phyloP scores from a whole-genome alignment of 2,329 filamentous ascomycete genomes.

The Penicillium thymicola region DNA sequence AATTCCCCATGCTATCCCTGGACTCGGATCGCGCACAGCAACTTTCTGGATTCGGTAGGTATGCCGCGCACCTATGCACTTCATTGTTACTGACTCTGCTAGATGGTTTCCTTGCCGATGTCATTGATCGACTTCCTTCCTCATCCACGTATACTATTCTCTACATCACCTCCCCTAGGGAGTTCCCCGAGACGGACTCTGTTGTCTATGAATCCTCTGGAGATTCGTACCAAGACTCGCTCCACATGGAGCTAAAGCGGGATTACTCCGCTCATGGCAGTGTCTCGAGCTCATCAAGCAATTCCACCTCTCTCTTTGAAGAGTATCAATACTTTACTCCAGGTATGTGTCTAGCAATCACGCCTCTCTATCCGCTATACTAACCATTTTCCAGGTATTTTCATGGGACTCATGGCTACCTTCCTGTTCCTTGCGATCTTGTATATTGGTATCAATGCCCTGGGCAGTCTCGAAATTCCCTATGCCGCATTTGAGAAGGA shows the following conservation, averaged over 20 bases:
- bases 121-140: conserved; percentile 48
- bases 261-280: conserved; percentile 41
- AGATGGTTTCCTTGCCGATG: conserved; percentile 48
- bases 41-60: conserved; percentile 45
- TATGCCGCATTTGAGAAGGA: conserved; percentile 97
- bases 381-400: conserved; percentile 61
- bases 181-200: conserved; percentile 30
- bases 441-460: conserved; percentile 70
- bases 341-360: conserved; percentile 52
- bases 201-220: conserved; percentile 62
- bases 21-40: conserved; percentile 37
- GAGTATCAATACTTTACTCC: conserved; percentile 93
- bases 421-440: conserved; percentile 74
- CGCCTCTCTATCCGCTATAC: conserved; percentile 2
- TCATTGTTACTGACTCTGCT: background rate
- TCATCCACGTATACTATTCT: conserved; percentile 68
- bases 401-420: conserved; percentile 74
- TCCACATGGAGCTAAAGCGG: conserved; percentile 74
- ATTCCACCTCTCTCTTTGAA: conserved; percentile 61
- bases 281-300: conserved; percentile 36
- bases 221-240: conserved; percentile 50
- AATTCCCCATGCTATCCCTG: conserved; percentile 44
- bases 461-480: conserved; percentile 79
- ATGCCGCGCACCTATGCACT: background rate
- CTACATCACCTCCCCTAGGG: conserved; percentile 63